Evolutionary conservation across 2,329 filamentous ascomycete species (phyloP), one percentile per base, ranked within the genome.

Genomic region (Chaetomiaceae sp.): DNA sequence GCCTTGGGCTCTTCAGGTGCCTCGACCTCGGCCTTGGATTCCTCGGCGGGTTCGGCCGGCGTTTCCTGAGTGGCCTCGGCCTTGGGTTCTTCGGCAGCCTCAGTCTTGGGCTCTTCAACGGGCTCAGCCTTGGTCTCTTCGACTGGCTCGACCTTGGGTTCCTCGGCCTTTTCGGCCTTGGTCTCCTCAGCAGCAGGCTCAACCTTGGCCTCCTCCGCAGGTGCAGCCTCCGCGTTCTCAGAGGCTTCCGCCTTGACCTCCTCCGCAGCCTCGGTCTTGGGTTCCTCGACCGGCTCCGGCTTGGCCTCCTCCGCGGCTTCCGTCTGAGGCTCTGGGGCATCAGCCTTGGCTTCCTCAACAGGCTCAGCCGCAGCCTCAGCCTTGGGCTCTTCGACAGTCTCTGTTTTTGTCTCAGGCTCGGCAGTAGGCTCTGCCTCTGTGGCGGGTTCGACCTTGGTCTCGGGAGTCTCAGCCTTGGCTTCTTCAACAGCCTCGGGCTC

Each of bases 61-160:
- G 8, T 16, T 21, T n/a, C 9, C 27, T 31, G 1, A 73, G 5
- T 47, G 39, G 34, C 25, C 34, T 51, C 48, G 19, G 33, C 19
- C 17, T 52, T 38, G 21, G 37, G 43, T 25, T 49, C 34, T 4
- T 41, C 30, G 34, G 13, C 38, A 16, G 37, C 20, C 16, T 21
- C 33, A 12, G 25, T 4, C 20, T 44, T 14, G 12, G 35, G 17
- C 16, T 47, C 52, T 10, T 43, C 35, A 43, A 31, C 44, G 17
- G 52, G 48, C 21, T 55, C 46, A 31, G 14, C 31, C 21, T 45
- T 31, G 21, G 30, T 9, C n/a, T 54, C 52, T 17, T 43, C 49
- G 9, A 31, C 23, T 8, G 48, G 25, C 17, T 51, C 55, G 17
- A 27, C 44, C 23, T 49, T 51, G 10, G 42, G 10, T 9, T 48